Evolutionary conservation across 163 green algal species (phyloP), one percentile per base, ranked within the genome.

Genomic region (Volvox carteri): DNA sequence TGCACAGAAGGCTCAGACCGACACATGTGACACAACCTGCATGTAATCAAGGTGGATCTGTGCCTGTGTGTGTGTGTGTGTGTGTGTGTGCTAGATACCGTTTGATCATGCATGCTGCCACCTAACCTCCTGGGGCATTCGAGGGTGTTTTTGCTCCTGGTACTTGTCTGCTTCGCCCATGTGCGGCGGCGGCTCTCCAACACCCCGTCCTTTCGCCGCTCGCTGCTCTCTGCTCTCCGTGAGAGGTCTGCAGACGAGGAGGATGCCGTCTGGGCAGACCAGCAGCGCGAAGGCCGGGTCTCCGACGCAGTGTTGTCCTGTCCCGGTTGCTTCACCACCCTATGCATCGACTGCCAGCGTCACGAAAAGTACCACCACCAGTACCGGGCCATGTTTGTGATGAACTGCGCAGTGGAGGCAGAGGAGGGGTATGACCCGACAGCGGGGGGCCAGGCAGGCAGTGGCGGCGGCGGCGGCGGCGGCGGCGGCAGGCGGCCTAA

Each of bases 361-460:
- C 96, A 98, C 67, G 91, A 85, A 14, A 68, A 90, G 52, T 90
- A 91, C 30, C 74, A 93, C 3, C 76, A 92, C 48, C 94, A 97
- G 80, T 98, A 95, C 80, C 90, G 96, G 0, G 96, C 96, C 42
- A 97, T 98, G 95, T 97, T 98, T 80, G 95, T 97, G 19, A 94
- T 93, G 83, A 98, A 98, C 86, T 96, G 93, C 88, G 85, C 74
- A 80, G 93, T 92, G 48, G 86, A 67, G 23, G 86, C 54, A 41
- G 50, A 74, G 1, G 11, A 23, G 41, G 88, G 93, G 88, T 87
- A 79, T 33, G 48, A 87, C 44, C 81, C 68, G 67, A 70, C 73
- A 30, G 68, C 42, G 16, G 60, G 18, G 1, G 25, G 80, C n/a
- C n/a, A n/a, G n/a, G n/a, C 35, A 21, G n/a, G 54, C 39, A 48